Conservation (phyloP, 2,329 filamentous ascomycete species). For the Colletotrichum endophyticum region DNA sequence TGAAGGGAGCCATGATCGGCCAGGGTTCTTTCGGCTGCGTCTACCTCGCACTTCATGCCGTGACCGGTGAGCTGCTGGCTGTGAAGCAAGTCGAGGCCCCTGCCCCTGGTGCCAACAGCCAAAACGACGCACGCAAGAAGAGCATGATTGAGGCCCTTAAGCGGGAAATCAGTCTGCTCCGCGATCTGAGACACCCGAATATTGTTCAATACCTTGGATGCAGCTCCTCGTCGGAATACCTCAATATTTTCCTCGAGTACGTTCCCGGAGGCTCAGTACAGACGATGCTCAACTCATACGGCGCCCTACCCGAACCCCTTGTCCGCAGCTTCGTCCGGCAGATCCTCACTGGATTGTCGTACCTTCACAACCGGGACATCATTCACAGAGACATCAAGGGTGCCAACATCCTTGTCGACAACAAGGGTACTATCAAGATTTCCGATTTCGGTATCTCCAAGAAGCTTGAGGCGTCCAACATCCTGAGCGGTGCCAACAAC, state of each 20-base stretch:
- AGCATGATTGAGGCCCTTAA: conserved; percentile 98
- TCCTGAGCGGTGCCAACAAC: conserved; percentile 73
- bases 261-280: conserved; percentile 97
- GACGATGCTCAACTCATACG: conserved; percentile 98
- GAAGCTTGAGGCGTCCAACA: conserved; percentile 90
- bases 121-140: conserved; percentile 90
- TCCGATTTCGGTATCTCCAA: conserved; percentile 99
- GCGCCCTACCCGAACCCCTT: conserved; percentile 88
- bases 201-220: conserved; percentile 98
- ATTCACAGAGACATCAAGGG: conserved; percentile 99
- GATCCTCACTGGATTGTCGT: conserved; percentile 90
- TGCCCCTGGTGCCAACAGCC: conserved; percentile 75
- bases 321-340: conserved; percentile 97
- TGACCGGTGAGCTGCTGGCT: conserved; percentile 96
- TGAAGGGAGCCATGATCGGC: conserved; percentile 97
- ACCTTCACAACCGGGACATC: conserved; percentile 92
- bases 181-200: conserved; percentile 93
- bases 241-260: conserved; percentile 99
- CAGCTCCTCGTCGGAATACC: conserved; percentile 85
- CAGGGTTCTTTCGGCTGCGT: conserved; percentile 97
- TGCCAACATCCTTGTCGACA: conserved; percentile 97
- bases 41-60: conserved; percentile 91
- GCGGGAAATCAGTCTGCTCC: conserved; percentile 91
- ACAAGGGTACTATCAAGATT: conserved; percentile 98
- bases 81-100: conserved; percentile 98